Evolutionary conservation across 2,329 filamentous ascomycete genomes (phyloP), one percentile per base, ranked within the genome.

Genomic region (Cordyceps militaris): DNA sequence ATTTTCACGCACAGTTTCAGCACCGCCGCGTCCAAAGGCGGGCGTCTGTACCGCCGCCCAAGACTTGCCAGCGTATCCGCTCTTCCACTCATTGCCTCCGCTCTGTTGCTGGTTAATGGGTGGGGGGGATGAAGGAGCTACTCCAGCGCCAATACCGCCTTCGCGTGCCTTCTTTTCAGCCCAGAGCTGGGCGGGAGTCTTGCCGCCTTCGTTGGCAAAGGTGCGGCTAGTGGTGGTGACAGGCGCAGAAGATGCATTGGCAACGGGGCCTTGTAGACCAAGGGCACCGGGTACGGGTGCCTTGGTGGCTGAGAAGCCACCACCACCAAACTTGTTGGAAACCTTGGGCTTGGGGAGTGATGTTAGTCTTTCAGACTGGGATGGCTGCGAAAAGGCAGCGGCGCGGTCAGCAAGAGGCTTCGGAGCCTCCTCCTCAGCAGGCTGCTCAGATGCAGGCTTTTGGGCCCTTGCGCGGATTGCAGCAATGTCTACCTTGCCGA

Each of bases 161-260:
- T 94, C 85, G 60, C 85, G 86, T 38, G 89, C 93, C 77, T 97
- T 97, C 77, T 92, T 96, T 77, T 99, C 94, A 0, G 93, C 93
- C 94, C 94, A 99, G 36, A 96, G 76, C 72, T 99, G 94, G 30
- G 94, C 92, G 7, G 94, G 94, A 5, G 94, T 97, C 78, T 97
- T 99, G 61, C 94, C 94, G 62, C 89, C 92, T 71, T 95, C 79
- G 64, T 97, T 92, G 16, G 94, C 94, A 76, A 97, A 99, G 0
- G 91, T 96, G 67, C 91, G 86, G 74, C 91, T 95, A 38, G 92
- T 91, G 63, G 84, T 81, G 26, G 91, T 91, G 26, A 96, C 80
- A 6, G 88, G 85, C 21, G 76, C 66, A 21, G 74, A 69, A 3
- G 82, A 77, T 21, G 84, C 74, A 24, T 83, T 70, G 28, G 84